Evolutionary conservation across 1,139 yeast genomes (phyloP), one percentile per base, ranked within the genome.

Genomic region (Yarrowia galli): DNA sequence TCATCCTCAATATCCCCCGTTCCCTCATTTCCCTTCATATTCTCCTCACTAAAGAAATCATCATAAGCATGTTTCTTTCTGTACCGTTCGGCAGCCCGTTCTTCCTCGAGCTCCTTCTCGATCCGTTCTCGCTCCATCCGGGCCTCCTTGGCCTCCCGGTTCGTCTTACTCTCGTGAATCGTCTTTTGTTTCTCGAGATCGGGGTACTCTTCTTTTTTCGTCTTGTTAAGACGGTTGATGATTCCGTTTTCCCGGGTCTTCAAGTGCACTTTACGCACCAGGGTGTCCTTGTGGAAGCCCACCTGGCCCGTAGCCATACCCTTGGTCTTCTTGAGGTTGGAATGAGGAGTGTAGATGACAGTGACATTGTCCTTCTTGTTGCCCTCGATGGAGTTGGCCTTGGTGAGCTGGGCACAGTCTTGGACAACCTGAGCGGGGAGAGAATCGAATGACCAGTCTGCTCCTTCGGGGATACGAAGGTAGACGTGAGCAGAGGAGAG

Each of bases 251-350:
- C 88, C 69, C 88, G 83, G 61, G 83, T 84, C 67, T 82, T 83
- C 42, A 91, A 83, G 71, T 82, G 83, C 35, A 87, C 77, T 70
- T 87, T 82, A 71, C 81, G 85, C 40, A 89, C 88, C 67, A 79
- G 78, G 3, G 25, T 43, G 68, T 88, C 87, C 73, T 83, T 83
- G 61, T 84, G 81, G 77, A 90, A 91, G 0, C 91, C 85, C 5
- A 91, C 97, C 60, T 92, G 92, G 5, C 97, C 97, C n/a, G 85
- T 85, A 65, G 86, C 92, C 96, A 90, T 91, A 49, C 85, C 84
- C 6, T 89, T 89, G 68, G 87, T 87, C 71, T 90, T 89, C 65
- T 84, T 83, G 68, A 91, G 80, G 75, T 91, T 91, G 56, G 84
- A 83, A 83, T 92, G 91, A 0, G 96, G 92, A 0, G 97, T 91